Base-by-base conservation (phyloP, 2,329 filamentous ascomycete genomes). In the Diplodia seriata region DNA sequence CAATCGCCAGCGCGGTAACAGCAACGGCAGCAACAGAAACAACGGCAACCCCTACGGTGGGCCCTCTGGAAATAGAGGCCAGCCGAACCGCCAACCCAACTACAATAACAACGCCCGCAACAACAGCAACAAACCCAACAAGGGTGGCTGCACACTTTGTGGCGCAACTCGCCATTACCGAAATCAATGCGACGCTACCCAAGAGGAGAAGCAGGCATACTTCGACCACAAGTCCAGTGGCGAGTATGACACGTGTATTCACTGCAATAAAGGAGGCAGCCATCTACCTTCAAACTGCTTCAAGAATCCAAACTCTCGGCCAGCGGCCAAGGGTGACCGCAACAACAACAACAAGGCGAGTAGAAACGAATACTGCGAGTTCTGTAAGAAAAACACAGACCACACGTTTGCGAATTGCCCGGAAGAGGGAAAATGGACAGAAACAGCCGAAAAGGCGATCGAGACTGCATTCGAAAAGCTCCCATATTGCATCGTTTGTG, bases 401-500 rank as follows among this genome's bases (percentile, higher is more conserved):
- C 62, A 65, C 20, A 33, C 3, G 2, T 2, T 20, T 20, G 4
- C 23, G 4, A 20, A 18, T 6, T 65, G 62, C 62, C 36, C n/a
- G 26, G 50, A 55, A 26, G 3, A 9, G 23, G 2, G 12, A 3
- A 31, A 40, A 7, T 65, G 62, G 62, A 31, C 6, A 14, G n/a
- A 23, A 4, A 20, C 5, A 15, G 9, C 40, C 6, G 20, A n/a
- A 12, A 14, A 9, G 4, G 7, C 4, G 14, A 40, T 55, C 2
- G 20, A 9, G 15, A 7, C 11, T 15, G 49, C 31, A n/a, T 38
- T 53, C 2, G 6, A 29, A 5, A 7, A 43, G 31, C 20, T 55
- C 18, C 62, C 62, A 9, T 55, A 65, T 49, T 65, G 62, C 36
- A 47, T 54, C 8, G 3, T 55, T 2, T 65, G 49, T 23, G 36